phyloP scores from a whole-genome alignment of 2,329 filamentous ascomycete genomes.

The Cylindrodendrum hubeiense region DNA sequence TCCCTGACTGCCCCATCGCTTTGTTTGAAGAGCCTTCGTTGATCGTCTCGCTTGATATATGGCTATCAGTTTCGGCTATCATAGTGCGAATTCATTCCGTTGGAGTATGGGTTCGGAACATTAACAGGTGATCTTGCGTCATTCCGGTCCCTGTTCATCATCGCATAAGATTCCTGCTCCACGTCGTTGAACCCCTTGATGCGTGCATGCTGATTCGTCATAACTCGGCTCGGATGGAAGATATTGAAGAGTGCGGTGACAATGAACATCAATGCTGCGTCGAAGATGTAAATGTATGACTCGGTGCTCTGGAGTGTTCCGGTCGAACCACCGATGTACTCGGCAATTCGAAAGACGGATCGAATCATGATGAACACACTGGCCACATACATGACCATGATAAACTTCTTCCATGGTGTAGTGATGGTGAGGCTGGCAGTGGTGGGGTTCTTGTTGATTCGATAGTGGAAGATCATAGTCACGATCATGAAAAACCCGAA shows the following conservation, averaged over 20 bases:
- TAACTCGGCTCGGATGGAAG: slow-evolving; percentile 2
- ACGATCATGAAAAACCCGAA: slow-evolving; percentile 65
- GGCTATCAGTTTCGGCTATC: too few species aligned
- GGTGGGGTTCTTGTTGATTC: slow-evolving; percentile 19
- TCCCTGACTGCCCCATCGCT: too few species aligned
- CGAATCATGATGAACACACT: slow-evolving; percentile 52
- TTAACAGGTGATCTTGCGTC: background rate
- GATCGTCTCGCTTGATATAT: too few species aligned
- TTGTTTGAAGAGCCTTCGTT: too few species aligned
- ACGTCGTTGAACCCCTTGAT: background rate
- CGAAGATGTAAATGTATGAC: slow-evolving; percentile 48
- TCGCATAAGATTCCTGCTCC: background rate
- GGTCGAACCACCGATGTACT: slow-evolving; percentile 50
- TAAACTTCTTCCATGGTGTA: slow-evolving; percentile 44
- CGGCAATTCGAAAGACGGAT: slow-evolving; percentile 53
- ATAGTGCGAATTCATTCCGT: too few species aligned
- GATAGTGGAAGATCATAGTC: slow-evolving; percentile 56
- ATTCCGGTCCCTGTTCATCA: background rate
- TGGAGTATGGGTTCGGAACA: background rate
- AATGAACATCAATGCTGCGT: slow-evolving; percentile 47
- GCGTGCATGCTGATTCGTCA: background rate
- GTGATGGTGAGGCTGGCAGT: background rate
- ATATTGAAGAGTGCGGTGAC: slow-evolving; percentile 27
- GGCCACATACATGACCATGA: slow-evolving; percentile 31
- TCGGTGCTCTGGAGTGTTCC: slow-evolving; percentile 48